A percentile compares a stretch with the other conserved stretches of the same genome.
Evolutionary conservation across 306 rosid species (phyloP).

Genomic region (Lablab purpureus): DNA sequence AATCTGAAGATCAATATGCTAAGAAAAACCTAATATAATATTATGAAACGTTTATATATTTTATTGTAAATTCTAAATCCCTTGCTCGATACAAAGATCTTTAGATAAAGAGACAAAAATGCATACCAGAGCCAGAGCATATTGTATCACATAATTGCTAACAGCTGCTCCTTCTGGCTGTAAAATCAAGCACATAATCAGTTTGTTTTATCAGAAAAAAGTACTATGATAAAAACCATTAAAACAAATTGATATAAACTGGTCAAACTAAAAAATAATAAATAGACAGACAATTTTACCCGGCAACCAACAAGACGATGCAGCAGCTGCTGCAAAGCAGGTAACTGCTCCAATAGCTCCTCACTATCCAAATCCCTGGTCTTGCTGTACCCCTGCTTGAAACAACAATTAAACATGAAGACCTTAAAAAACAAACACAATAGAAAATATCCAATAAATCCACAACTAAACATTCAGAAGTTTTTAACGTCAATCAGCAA

Average conservation of each 20-base stretch:
- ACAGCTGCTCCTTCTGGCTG: slow-evolving; percentile 99
- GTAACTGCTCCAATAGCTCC: slow-evolving; percentile 92
- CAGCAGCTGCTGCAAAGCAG: slow-evolving; percentile 92
- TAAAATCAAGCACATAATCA: slow-evolving; percentile 47
- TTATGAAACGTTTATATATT: not conserved
- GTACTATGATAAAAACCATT: not conserved
- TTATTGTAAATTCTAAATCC: slow-evolving; percentile 30
- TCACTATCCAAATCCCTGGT: slow-evolving; percentile 97
- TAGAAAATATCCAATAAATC: not conserved
- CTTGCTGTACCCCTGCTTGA: slow-evolving; percentile 84
- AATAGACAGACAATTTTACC: slow-evolving; percentile 55
- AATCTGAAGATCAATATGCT: not conserved
- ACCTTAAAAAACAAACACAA: slow-evolving; percentile 18
- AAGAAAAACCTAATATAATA: slow-evolving; percentile 32
- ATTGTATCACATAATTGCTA: slow-evolving; percentile 90
- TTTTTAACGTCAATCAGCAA: slow-evolving; percentile 19
- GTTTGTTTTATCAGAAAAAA: slow-evolving; percentile 28
- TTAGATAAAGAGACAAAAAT: not conserved
- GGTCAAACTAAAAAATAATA: not conserved
- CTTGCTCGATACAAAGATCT: slow-evolving; percentile 29
- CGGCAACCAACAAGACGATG: slow-evolving; percentile 91
- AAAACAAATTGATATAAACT: slow-evolving; percentile 8
- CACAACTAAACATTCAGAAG: slow-evolving; percentile 12
- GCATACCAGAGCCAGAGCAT: slow-evolving; percentile 94
- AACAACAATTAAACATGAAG: slow-evolving; percentile 38